These are phyloP conservation scores for Baorangia bicolor DNA, from an alignment of 768 basidiomycete species.

Conservation along the genomic window DNA sequence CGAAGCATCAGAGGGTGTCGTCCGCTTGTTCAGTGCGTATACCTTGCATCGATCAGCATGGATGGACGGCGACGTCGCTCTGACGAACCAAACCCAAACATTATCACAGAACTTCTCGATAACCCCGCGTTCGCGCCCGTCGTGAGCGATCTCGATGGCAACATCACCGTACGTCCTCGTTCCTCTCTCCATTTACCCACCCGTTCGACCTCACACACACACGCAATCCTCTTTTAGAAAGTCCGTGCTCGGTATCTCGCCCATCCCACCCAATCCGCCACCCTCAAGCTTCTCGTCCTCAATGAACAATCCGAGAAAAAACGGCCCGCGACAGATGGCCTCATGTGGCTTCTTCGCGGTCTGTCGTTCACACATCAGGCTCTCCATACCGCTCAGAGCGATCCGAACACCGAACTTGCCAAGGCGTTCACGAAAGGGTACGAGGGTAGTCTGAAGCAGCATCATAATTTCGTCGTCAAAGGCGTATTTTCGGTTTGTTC, in stretches of 20 bases:
- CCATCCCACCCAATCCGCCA: conserved; percentile 59
- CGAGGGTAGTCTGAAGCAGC: conserved; percentile 75
- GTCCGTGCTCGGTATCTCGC: conserved; percentile 77
- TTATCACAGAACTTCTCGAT: conserved; percentile 21
- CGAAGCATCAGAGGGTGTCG: conserved; percentile 84
- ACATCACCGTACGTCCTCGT: conserved; percentile 68
- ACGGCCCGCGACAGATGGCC: conserved; percentile 82
- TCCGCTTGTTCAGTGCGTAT: conserved; percentile 82
- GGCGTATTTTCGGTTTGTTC: conserved; percentile 56
- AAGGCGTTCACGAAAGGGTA: conserved; percentile 81
- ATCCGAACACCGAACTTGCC: conserved; percentile 55
- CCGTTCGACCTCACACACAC: background rate
- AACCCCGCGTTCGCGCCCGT: conserved; percentile 73
- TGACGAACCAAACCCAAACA: background rate
- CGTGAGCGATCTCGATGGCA: conserved; percentile 83
- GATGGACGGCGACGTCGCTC: background rate
- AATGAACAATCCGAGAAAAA: conserved; percentile 90
- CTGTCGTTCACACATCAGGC: conserved; percentile 86
- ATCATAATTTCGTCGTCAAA: conserved; percentile 75
- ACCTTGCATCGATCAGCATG: background rate
- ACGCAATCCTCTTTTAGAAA: conserved; percentile 59
- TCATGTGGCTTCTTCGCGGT: conserved; percentile 92
- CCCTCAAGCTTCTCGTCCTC: conserved; percentile 80
- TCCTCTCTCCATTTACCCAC: too few relatives aligned
- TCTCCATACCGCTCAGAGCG: conserved; percentile 66